A percentile compares a stretch with the other conserved stretches of the same genome.
Conservation (phyloP, 2,329 filamentous ascomycete species). For the Fusarium tricinctum region DNA sequence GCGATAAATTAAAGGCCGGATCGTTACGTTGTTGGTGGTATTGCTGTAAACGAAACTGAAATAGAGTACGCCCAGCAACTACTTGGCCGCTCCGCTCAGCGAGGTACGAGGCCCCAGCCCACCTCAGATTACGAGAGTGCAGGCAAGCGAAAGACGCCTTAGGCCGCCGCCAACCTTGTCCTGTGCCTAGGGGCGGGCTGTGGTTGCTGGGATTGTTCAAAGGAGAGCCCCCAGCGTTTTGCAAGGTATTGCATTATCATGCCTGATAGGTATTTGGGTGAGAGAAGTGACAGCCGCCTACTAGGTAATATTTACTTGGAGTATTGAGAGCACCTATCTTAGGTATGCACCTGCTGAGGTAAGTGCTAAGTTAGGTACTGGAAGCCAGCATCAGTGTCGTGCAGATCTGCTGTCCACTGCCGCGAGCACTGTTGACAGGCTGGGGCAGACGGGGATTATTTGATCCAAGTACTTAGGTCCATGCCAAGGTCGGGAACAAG, state of each 20-base stretch:
- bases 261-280: constrained; percentile 19
- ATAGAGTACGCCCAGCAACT: not conserved
- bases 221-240: constrained; percentile 33
- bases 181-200: constrained; percentile 32
- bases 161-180: constrained; percentile 40
- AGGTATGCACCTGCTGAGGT: too few species aligned
- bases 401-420: constrained; percentile 5
- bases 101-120: constrained; percentile 34
- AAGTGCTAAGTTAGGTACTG: too few species aligned
- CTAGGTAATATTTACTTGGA: constrained; percentile 8
- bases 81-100: constrained; percentile 2
- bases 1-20: constrained; percentile 31
- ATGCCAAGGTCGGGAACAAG: constrained; percentile 7
- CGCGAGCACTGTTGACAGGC: constrained; percentile 1
- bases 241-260: constrained; percentile 21
- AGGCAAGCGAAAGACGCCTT: constrained; percentile 37
- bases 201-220: constrained; percentile 28
- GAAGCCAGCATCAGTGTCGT: too few species aligned
- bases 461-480: not conserved
- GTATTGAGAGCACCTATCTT: too few species aligned
- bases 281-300: constrained; percentile 11
- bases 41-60: not conserved
- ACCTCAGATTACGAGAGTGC: constrained; percentile 40
- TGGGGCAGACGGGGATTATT: not conserved
- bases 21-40: constrained; percentile 9